Conservation (phyloP, 2,329 filamentous ascomycete species). For the Diaporthe sp. region DNA sequence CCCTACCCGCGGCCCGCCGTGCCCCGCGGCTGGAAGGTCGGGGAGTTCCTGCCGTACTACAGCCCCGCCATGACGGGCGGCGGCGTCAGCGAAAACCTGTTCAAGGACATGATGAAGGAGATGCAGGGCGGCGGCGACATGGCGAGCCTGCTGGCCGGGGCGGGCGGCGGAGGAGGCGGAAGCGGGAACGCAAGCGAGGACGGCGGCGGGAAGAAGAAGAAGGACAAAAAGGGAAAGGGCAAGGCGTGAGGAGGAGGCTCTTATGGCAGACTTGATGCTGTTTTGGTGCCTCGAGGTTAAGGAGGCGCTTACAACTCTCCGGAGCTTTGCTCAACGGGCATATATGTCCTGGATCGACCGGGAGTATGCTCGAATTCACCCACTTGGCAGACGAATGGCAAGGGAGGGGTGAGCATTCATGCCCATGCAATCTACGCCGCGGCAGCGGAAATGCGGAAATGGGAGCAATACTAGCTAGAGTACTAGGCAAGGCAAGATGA, state of each 20-base stretch:
- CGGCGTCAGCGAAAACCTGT: constrained; percentile 92
- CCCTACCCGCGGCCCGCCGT: constrained; percentile 80
- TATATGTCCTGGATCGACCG: neutral
- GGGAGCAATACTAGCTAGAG: neutral
- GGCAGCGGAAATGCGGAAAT: neutral
- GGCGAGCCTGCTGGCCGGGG: constrained; percentile 48
- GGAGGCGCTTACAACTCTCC: neutral
- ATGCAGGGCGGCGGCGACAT: constrained; percentile 72
- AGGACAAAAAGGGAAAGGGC: constrained; percentile 65
- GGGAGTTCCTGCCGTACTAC: constrained; percentile 85
- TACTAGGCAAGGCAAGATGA: neutral
- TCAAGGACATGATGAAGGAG: constrained; percentile 97
- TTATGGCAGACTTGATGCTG: neutral
- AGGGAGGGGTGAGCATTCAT: neutral
- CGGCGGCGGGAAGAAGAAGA: constrained; percentile 56
- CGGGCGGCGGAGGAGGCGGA: constrained; percentile 47
- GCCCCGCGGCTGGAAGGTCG: constrained; percentile 93
- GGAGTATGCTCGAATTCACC: neutral
- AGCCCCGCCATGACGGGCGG: constrained; percentile 92
- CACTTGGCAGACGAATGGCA: neutral
- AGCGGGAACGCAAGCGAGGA: constrained; percentile 47
- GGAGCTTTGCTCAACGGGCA: too few species aligned
- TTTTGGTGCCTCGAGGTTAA: neutral
- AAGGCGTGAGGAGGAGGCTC: constrained; percentile 50
- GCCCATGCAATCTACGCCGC: neutral